These are phyloP conservation scores for Botrytis aclada DNA, from an alignment of 2,329 filamentous ascomycete genomes.

Conservation along the genomic window DNA sequence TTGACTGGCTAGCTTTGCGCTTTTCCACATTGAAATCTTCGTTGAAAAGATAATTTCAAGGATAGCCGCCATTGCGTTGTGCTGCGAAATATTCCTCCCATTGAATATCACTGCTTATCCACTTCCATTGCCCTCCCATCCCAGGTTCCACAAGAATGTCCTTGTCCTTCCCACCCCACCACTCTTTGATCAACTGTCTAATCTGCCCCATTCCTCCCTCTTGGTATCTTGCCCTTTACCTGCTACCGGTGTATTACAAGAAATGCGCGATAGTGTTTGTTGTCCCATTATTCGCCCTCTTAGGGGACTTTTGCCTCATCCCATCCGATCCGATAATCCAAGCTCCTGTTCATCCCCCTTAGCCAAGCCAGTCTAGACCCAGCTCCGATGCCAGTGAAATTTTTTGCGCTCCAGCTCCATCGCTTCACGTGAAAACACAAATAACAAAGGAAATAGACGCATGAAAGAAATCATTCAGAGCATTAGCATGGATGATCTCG, in stretches of 20 bases:
- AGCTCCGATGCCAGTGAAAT: not conserved
- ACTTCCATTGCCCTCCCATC: not conserved
- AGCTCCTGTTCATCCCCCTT: slow-evolving; percentile 10
- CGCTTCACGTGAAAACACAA: slow-evolving; percentile 6
- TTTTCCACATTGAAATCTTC: not conserved
- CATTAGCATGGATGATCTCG: slow-evolving; percentile 9
- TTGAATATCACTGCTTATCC: not conserved
- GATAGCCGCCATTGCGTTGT: not conserved
- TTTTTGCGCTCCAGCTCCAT: slow-evolving; percentile 20
- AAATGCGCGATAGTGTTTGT: not conserved
- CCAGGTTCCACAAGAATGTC: not conserved
- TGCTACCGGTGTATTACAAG: slow-evolving; percentile 17
- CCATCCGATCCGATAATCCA: slow-evolving; percentile 12
- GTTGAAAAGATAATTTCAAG: slow-evolving; percentile 13
- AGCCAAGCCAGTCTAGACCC: slow-evolving; percentile 7
- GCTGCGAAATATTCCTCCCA: not conserved
- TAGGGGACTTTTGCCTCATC: slow-evolving; percentile 3
- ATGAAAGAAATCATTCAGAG: not conserved
- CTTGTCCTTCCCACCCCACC: not conserved
- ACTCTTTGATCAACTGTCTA: not conserved
- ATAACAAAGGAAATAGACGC: slow-evolving; percentile 3
- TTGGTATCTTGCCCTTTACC: slow-evolving; percentile 5
- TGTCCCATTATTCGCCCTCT: slow-evolving; percentile 13
- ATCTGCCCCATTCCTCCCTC: not conserved
- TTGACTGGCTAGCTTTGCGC: slow-evolving; percentile 4